A percentile compares a stretch with the other conserved stretches of the same genome.
Conservation (phyloP, 2,329 filamentous ascomycete genomes). For the Pseudogymnoascus sp. region DNA sequence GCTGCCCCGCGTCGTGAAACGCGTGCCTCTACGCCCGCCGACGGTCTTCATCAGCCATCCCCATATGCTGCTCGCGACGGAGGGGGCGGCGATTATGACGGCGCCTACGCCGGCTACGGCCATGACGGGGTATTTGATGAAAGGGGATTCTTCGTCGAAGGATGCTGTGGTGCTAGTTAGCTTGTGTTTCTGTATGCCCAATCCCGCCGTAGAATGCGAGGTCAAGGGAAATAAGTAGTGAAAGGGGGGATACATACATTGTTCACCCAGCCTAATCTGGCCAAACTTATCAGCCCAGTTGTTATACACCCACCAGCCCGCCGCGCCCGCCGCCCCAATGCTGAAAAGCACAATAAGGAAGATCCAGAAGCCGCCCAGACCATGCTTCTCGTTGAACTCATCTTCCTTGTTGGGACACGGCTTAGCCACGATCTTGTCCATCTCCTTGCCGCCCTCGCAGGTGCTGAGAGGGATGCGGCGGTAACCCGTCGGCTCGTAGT, state of each 20-base stretch:
- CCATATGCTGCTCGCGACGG: conserved; percentile 66
- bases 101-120: conserved; percentile 57
- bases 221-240: neutral
- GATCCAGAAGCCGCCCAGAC: conserved; percentile 62
- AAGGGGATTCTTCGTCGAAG: conserved; percentile 63
- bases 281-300: conserved; percentile 89
- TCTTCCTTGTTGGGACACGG: conserved; percentile 73
- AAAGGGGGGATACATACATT: conserved; percentile 25
- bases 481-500: conserved; percentile 79
- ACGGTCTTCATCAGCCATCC: conserved; percentile 47
- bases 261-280: conserved; percentile 80
- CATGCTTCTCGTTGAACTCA: conserved; percentile 67
- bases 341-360: conserved; percentile 81
- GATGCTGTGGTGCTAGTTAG: conserved; percentile 23
- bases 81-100: conserved; percentile 53
- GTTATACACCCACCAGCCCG: conserved; percentile 77
- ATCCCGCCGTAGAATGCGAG: neutral
- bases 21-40: conserved; percentile 41
- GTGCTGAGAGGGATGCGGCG: conserved; percentile 84
- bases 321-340: conserved; percentile 56
- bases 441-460: conserved; percentile 65
- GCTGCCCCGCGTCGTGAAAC: conserved; percentile 78
- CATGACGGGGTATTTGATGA: conserved; percentile 76
- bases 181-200: neutral
- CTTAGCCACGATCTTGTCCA: conserved; percentile 57